These are phyloP conservation scores for Claviceps lovelessii DNA, from an alignment of 2,329 filamentous ascomycete species.

Conservation along the genomic window DNA sequence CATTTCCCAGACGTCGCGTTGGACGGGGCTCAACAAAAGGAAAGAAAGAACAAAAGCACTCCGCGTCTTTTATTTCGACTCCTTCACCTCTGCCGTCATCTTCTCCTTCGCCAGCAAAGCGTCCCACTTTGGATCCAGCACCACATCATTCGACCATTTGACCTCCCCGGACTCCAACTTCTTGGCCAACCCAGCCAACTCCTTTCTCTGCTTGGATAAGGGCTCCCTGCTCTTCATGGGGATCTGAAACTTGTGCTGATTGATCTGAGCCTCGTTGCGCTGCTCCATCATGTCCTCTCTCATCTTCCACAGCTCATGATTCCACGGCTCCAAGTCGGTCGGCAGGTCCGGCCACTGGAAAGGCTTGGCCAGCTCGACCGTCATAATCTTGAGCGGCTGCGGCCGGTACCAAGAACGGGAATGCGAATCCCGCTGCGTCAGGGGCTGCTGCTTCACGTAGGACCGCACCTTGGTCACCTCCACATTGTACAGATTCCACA, in stretches of 20 bases:
- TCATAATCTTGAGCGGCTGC: conserved; percentile 77
- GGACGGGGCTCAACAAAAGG: neutral
- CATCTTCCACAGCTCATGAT: conserved; percentile 42
- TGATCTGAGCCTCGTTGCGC: conserved; percentile 21
- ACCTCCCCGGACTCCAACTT: conserved; percentile 44
- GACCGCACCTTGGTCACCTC: conserved; percentile 60
- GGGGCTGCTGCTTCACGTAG: conserved; percentile 51
- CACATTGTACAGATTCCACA: conserved; percentile 73
- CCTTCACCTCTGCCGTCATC: conserved; percentile 11
- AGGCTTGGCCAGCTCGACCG: conserved; percentile 70
- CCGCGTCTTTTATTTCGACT: conserved; percentile 5
- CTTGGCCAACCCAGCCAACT: conserved; percentile 49
- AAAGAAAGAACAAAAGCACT: neutral
- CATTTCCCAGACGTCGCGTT: neutral
- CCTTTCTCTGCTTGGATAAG: conserved; percentile 25
- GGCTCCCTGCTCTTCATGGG: conserved; percentile 28
- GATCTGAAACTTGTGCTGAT: conserved; percentile 20
- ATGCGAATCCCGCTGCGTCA: conserved; percentile 35
- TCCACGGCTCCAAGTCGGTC: conserved; percentile 47
- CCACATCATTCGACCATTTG: conserved; percentile 40
- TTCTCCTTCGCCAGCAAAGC: conserved; percentile 13
- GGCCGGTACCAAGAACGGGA: conserved; percentile 54
- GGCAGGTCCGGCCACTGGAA: conserved; percentile 77
- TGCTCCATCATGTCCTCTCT: conserved; percentile 33
- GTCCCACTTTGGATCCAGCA: conserved; percentile 34